A percentile compares a stretch with the other conserved stretches of the same genome.
Evolutionary conservation across 164 flowering plant genomes (phyloP).

Genomic region (Stephania yunnanensis): DNA sequence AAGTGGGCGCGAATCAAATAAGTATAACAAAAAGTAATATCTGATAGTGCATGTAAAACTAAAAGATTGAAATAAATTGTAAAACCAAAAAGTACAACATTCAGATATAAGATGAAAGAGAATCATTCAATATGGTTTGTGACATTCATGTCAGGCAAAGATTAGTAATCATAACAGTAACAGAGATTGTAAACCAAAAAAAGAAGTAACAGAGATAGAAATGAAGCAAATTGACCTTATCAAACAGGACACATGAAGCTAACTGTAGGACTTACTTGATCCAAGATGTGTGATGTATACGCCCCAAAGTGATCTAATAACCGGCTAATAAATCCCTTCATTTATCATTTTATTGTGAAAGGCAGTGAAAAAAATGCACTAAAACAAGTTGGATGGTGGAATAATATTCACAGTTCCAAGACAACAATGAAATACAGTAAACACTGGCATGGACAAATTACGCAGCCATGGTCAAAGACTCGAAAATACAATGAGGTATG

Average conservation of each 20-base stretch:
- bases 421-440: not conserved
- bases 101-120: not conserved
- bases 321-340: no score
- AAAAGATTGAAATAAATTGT: not conserved
- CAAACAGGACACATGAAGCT: not conserved
- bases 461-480: not conserved
- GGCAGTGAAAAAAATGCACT: not conserved
- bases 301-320: no score
- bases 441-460: not conserved
- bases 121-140: not conserved
- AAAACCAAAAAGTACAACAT: not conserved
- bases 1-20: not conserved
- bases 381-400: not conserved
- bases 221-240: not conserved
- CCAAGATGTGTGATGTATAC: no score
- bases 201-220: not conserved
- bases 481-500: not conserved
- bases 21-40: not conserved
- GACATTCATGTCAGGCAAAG: not conserved
- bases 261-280: no score
- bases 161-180: not conserved
- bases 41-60: not conserved
- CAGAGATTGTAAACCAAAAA: not conserved
- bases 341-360: no score
- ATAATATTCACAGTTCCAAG: not conserved